A percentile compares a stretch with the other conserved stretches of the same genome.
These are phyloP conservation scores for Piper longum DNA, from an alignment of 164 flowering plant genomes.

Conservation along the genomic window DNA sequence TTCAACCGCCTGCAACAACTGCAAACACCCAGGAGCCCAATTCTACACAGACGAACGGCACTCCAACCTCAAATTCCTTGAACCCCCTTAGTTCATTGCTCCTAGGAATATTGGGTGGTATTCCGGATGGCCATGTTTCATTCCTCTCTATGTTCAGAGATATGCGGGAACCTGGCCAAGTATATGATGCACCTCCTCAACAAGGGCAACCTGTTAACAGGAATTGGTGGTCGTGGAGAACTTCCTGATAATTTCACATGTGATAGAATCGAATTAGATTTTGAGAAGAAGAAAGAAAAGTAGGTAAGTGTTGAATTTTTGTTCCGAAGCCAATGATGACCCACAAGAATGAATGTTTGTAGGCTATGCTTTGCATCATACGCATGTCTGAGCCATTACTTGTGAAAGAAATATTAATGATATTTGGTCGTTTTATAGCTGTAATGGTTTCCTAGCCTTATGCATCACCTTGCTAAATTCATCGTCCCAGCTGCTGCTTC, in stretches of 20 bases:
- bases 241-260: background rate
- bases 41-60: conserved; percentile 27
- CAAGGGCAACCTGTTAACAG: conserved; percentile 17
- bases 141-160: conserved; percentile 80
- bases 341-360: background rate
- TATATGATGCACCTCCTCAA: conserved; percentile 29
- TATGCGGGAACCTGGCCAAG: conserved; percentile 69
- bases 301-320: background rate
- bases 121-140: conserved; percentile 72
- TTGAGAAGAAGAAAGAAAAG: background rate
- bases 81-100: conserved; percentile 71
- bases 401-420: too few species aligned
- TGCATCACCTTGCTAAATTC: too few species aligned
- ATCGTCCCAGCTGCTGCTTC: too few species aligned
- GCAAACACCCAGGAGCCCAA: conserved; percentile 6
- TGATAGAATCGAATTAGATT: background rate
- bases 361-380: background rate
- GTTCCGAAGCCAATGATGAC: background rate
- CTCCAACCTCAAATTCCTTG: conserved; percentile 38
- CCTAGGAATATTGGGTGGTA: conserved; percentile 78
- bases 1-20: conserved; percentile 5
- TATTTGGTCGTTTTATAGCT: too few species aligned
- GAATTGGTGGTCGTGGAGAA: conserved; percentile 7
- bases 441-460: too few species aligned
- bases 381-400: background rate